Evolutionary conservation across 345 rosid genomes (phyloP), one percentile per base, ranked within the genome.

Genomic region (Corymbia maculata): DNA sequence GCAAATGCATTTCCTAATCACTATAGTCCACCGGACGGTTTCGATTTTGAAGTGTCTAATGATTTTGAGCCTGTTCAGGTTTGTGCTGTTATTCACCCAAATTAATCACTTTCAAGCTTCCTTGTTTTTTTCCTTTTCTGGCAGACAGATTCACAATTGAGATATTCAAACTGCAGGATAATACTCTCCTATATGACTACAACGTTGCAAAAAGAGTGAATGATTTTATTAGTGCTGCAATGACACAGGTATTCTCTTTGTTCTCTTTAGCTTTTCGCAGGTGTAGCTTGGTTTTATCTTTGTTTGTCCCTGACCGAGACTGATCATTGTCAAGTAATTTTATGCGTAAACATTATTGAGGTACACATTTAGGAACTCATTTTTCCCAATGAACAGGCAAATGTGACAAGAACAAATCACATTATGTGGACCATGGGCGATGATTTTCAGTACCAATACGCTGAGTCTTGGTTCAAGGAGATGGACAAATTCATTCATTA

Each of bases 371-470:
- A 28, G 64, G 51, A 15, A 16, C 79, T 51, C 57, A 52, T 85
- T 79, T 70, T 79, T 70, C 22, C 64, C 47, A 36, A 3, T 85
- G 66, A 86, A 42, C 87, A 97, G 98, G 97, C 97, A 68, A 97
- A 94, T 87, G 96, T 97, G 87, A 97, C 93, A 17, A 90, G 97
- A 88, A 94, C 94, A 59, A 95, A 95, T 90, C 98, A 97, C 90
- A 93, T 97, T 51, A 96, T 97, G 99, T 97, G 98, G 99, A 97
- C 99, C 49, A 97, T 97, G 99, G 99, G 99, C 79, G 98, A 96
- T 89, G 99, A 97, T 92, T 97, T 97, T 91, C 94, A 94, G 92
- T 96, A 97, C 93, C 98, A 97, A 93, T 96, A 92, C 55, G 98
- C 99, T 12, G 98, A 97, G 91, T 92, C 97, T 87, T 97, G 98